These are phyloP conservation scores for Boeremia exigua DNA, from an alignment of 2,329 filamentous ascomycete genomes.

Conservation along the genomic window DNA sequence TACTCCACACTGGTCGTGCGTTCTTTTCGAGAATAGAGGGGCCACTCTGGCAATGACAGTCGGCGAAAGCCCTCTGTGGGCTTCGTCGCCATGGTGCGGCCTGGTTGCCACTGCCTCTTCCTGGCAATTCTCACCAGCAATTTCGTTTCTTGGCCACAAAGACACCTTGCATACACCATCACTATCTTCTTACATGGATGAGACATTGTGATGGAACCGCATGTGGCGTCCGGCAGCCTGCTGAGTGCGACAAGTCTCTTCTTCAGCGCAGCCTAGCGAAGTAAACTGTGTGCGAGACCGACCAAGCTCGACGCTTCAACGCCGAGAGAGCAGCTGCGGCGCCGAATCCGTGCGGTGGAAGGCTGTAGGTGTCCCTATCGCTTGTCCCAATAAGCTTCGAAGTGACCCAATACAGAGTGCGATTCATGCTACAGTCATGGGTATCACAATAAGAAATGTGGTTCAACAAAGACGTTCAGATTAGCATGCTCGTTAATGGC, in stretches of 20 bases:
- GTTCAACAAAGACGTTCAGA: conserved; percentile 14
- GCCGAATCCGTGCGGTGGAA: not conserved
- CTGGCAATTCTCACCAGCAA: not conserved
- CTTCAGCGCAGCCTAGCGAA: not conserved
- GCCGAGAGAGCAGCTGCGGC: not conserved
- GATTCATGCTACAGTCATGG: conserved; percentile 9
- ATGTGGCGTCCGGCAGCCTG: conserved; percentile 3
- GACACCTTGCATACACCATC: not conserved
- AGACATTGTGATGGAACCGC: not conserved
- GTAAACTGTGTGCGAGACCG: not conserved
- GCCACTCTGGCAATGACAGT: not conserved
- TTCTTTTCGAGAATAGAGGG: not conserved
- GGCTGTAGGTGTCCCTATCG: conserved; percentile 2
- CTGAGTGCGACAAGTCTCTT: not conserved
- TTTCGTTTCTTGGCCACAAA: not conserved
- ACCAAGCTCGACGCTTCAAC: not conserved
- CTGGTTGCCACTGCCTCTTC: conserved; percentile 3
- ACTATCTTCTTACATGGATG: not conserved
- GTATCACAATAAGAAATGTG: conserved; percentile 17
- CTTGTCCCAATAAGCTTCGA: conserved; percentile 6
- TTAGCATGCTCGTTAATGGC: conserved; percentile 16
- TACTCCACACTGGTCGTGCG: not conserved
- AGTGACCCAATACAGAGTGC: not conserved
- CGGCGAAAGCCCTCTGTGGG: not conserved
- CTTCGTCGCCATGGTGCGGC: conserved; percentile 1